These are phyloP conservation scores for Pinus tabuliformis DNA, from an alignment of 75 land plant genomes.

Conservation along the genomic window DNA sequence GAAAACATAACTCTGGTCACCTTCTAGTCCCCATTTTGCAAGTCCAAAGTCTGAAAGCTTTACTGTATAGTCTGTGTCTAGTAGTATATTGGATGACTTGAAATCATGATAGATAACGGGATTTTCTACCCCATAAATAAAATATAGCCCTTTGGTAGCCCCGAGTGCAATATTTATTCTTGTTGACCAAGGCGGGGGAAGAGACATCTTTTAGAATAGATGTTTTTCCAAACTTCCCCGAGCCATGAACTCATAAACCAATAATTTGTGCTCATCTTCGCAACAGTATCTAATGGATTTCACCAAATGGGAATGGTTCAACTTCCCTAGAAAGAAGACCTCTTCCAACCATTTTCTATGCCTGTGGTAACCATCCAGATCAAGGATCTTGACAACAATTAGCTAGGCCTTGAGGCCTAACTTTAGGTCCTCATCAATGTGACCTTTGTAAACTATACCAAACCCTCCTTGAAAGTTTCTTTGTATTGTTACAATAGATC, in stretches of 20 bases:
- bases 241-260: conserved; percentile 12
- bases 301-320: conserved; percentile 11
- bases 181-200: conserved; percentile 58
- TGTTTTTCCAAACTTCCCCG: conserved; percentile 12
- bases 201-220: conserved; percentile 23
- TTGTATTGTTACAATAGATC: too few species aligned
- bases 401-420: conserved; percentile 45
- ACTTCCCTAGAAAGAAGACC: conserved; percentile 6
- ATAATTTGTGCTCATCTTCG: conserved; percentile 9
- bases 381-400: conserved; percentile 56
- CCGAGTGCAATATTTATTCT: conserved; percentile 65
- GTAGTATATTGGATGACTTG: conserved; percentile 77
- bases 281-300: conserved; percentile 8
- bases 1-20: conserved; percentile 12
- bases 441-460: conserved; percentile 59
- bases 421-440: conserved; percentile 42
- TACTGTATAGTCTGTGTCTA: conserved; percentile 28
- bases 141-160: conserved; percentile 73
- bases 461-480: conserved; percentile 39
- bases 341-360: conserved; percentile 60
- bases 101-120: conserved; percentile 81
- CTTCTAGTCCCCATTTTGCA: conserved; percentile 13
- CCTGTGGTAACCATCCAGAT: conserved; percentile 49
- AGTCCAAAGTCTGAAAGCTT: conserved; percentile 17
- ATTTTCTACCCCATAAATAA: conserved; percentile 69